Conservation (phyloP, 345 rosid genomes). For the Lepidium sativum region DNA sequence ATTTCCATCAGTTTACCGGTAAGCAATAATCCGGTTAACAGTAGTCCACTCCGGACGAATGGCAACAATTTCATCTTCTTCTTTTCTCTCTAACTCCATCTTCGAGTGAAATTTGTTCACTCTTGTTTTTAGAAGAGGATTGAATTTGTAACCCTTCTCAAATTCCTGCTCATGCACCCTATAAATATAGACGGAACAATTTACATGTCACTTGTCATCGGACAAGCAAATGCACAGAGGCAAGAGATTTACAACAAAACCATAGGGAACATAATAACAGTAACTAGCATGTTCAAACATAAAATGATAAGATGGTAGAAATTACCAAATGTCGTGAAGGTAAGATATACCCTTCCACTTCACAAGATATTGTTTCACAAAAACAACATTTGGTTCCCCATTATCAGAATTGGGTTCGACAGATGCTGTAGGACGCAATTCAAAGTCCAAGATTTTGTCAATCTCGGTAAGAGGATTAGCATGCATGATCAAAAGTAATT, state of each 20-base stretch:
- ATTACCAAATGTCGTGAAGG: slow-evolving; percentile 91
- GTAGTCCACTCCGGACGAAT: slow-evolving; percentile 84
- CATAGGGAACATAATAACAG: background rate
- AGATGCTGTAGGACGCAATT: slow-evolving; percentile 72
- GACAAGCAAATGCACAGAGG: background rate
- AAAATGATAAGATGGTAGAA: background rate
- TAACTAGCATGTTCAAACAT: slow-evolving; percentile 1
- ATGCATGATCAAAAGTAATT: slow-evolving; percentile 35
- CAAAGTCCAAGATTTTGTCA: slow-evolving; percentile 69
- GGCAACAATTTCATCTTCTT: slow-evolving; percentile 68
- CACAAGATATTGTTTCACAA: slow-evolving; percentile 77
- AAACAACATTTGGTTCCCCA: slow-evolving; percentile 44
- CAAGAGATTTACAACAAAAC: background rate
- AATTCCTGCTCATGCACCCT: slow-evolving; percentile 89
- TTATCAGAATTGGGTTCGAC: slow-evolving; percentile 38
- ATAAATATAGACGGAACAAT: background rate
- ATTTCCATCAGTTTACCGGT: slow-evolving; percentile 43
- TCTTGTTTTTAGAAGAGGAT: slow-evolving; percentile 54
- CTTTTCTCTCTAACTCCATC: slow-evolving; percentile 35
- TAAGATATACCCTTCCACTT: slow-evolving; percentile 95
- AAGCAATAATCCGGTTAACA: slow-evolving; percentile 67
- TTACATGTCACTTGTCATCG: background rate
- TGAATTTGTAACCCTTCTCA: slow-evolving; percentile 55
- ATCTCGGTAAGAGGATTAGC: slow-evolving; percentile 58
- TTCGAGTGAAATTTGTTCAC: slow-evolving; percentile 51